Evolutionary conservation across 495 filamentous ascomycete genomes (phyloP), one percentile per base, ranked within the genome.

Genomic region (Cladorrhinum samala): DNA sequence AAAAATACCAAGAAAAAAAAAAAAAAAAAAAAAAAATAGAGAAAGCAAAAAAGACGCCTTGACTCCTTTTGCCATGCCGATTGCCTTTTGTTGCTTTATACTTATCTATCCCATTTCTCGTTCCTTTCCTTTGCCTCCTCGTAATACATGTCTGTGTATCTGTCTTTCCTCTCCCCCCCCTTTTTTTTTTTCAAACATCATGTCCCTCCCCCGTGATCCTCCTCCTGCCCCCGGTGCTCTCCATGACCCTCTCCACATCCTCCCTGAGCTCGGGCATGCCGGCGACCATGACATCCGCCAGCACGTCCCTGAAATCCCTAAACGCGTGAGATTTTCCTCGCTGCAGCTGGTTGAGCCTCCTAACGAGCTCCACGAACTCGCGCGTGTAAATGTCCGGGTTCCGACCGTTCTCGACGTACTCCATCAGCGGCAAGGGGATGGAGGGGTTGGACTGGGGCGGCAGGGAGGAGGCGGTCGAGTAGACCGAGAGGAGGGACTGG

Each of bases 301-400:
- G 68, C 19, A 91, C 79, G 69, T 97, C 88, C 46, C 88, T 73
- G 64, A 99, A 95, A 16, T 67, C 64, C 3, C 75, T 73, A 71
- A 95, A 96, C 16, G 90, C 94, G 71, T 83, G 77, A 65, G 77
- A 79, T 76, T 90, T 91, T 18, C 93, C 93, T 61, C 87, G 86
- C 61, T 92, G 70, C 53, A 85, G 77, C 72, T 95, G 91, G 66
- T 97, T 97, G 27, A 80, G 76, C 56, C 83, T 78, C 67, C 92
- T 81, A 19, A 89, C 88, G 17, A 89, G 75, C 82, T 98, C 94
- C 43, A 97, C 90, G 63, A 96, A 95, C 73, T 97, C 91, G 36
- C 93, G 81, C 49, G 92, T 97, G 76, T 96, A 99, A 71, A 99
- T 95, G 67, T 97, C 92, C 13, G 93, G 93, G 72, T 99, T 99